phyloP scores from a whole-genome alignment of 441 rosid genomes.

The Capsella rubella region DNA sequence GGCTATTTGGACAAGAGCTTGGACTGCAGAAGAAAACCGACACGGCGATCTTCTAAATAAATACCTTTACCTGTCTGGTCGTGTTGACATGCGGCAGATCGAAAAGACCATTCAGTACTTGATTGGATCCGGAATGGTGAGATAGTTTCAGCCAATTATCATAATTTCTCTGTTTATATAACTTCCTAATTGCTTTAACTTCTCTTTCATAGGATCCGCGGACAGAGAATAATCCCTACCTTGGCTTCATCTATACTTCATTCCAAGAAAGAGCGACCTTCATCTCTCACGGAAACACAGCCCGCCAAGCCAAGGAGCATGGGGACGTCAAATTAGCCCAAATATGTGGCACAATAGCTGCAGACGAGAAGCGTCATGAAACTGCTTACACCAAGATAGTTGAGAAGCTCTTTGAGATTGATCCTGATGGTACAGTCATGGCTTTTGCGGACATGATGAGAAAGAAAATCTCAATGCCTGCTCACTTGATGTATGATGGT shows the following conservation, averaged over 20 bases:
- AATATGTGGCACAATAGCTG: constrained; percentile 86
- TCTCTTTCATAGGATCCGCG: constrained; percentile 67
- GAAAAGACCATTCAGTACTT: constrained; percentile 95
- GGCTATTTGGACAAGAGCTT: constrained; percentile 96
- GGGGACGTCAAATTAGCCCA: constrained; percentile 89
- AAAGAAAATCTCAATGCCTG: constrained; percentile 94
- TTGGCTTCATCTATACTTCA: constrained; percentile 89
- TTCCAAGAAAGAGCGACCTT: constrained; percentile 98
- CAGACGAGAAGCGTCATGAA: constrained; percentile 97
- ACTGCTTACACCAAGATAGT: constrained; percentile 91
- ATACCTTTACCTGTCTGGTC: constrained; percentile 88
- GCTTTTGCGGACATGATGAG: constrained; percentile 97
- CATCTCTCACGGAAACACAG: constrained; percentile 94
- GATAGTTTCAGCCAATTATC: constrained; percentile 39
- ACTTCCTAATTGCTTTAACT: constrained; percentile 5
- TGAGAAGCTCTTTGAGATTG: constrained; percentile 87
- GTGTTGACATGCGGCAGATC: constrained; percentile 93
- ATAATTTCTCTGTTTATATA: neutral
- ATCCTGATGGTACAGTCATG: constrained; percentile 80
- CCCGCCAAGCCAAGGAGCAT: constrained; percentile 82
- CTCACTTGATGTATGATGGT: constrained; percentile 94
- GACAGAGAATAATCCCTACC: constrained; percentile 89
- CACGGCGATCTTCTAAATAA: constrained; percentile 92
- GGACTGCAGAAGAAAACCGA: constrained; percentile 98
- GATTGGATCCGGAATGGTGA: constrained; percentile 98